Evolutionary conservation across 768 basidiomycete genomes (phyloP).

Genomic region (Leccinum longicurvipes): DNA sequence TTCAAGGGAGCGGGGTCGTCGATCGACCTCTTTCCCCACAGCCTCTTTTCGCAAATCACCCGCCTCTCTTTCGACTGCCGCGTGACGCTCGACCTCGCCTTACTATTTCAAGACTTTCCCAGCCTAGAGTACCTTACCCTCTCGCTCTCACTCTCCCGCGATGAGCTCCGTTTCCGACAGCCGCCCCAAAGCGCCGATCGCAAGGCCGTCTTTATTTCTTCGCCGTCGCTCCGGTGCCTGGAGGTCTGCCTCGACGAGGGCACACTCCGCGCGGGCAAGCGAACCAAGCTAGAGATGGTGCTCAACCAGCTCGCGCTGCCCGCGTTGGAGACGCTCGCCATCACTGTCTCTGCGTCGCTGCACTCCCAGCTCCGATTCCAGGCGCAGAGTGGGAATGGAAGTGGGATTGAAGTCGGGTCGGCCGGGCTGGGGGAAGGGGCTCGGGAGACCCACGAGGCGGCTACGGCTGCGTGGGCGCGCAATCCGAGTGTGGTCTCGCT

Average conservation of each 20-base stretch:
- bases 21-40: conserved; percentile 15
- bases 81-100: conserved; percentile 17
- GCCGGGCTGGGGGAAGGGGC: not conserved
- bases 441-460: conserved; percentile 1
- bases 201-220: not conserved
- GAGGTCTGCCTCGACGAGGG: conserved; percentile 22
- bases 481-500: conserved; percentile 10
- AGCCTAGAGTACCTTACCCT: conserved; percentile 17
- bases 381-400: not conserved
- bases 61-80: conserved; percentile 22
- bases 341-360: conserved; percentile 1
- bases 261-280: conserved; percentile 20
- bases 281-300: conserved; percentile 12
- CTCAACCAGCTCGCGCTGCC: conserved; percentile 24
- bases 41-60: conserved; percentile 18
- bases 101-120: conserved; percentile 17
- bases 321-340: conserved; percentile 11
- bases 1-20: conserved; percentile 13
- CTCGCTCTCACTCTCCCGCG: conserved; percentile 9
- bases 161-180: conserved; percentile 8
- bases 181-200: not conserved
- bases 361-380: not conserved
- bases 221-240: conserved; percentile 8
- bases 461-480: conserved; percentile 11
- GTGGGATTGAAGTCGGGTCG: not conserved